Percentiles rank a stretch among this genome's conserved stretches.
These are phyloP conservation scores for Fusarium abutilonis DNA, from an alignment of 2,329 filamentous ascomycete genomes.

Conservation along the genomic window DNA sequence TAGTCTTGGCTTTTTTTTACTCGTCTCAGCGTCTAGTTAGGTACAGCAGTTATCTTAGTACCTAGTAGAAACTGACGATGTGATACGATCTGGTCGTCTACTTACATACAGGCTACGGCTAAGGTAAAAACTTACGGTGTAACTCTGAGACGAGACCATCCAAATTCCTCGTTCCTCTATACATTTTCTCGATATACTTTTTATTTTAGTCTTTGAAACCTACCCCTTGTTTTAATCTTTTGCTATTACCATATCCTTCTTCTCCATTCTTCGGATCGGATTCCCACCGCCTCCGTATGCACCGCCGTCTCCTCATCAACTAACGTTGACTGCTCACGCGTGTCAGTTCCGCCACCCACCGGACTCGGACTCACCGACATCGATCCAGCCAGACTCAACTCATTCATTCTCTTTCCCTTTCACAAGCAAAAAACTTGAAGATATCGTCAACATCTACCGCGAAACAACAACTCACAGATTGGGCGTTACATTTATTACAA, in stretches of 20 bases:
- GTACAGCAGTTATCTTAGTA: neutral
- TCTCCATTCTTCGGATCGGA: conserved; percentile 23
- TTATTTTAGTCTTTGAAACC: too few species aligned
- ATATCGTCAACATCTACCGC: neutral
- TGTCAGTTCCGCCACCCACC: conserved; percentile 34
- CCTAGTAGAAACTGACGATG: too few species aligned
- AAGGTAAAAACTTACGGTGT: conserved; percentile 24
- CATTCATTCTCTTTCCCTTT: conserved; percentile 2
- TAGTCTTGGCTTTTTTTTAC: neutral
- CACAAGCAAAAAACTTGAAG: neutral
- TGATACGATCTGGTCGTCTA: too few species aligned
- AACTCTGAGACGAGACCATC: conserved; percentile 3
- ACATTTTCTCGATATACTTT: conserved; percentile 26
- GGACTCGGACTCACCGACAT: conserved; percentile 35
- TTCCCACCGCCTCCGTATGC: conserved; percentile 14
- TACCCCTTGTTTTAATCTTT: neutral
- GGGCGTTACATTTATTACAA: neutral
- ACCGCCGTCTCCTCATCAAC: conserved; percentile 15
- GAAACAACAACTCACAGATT: neutral
- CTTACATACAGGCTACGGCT: too few species aligned
- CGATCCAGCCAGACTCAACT: conserved; percentile 11
- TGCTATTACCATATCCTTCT: conserved; percentile 10
- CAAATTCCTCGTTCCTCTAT: conserved; percentile 16
- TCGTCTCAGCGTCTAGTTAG: neutral
- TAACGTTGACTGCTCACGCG: conserved; percentile 23